Percentiles rank a stretch among this genome's conserved stretches.
Evolutionary conservation across 148 eudicot species (phyloP).

Genomic region (Silene uniflora): DNA sequence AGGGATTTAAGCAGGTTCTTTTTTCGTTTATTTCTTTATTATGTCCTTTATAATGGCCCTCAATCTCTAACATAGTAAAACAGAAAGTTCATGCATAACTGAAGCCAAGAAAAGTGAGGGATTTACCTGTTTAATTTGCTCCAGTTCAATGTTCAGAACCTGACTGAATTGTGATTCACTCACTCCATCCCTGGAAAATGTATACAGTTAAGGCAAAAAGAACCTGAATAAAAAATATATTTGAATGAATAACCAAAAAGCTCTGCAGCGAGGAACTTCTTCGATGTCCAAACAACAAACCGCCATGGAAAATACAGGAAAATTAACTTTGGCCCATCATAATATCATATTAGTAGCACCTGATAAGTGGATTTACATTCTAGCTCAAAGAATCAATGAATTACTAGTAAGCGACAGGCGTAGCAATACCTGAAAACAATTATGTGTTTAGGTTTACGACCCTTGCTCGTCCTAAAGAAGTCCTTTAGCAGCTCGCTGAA

Average conservation of each 20-base stretch:
- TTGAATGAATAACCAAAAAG: slow-evolving; percentile 1
- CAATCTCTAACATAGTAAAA: neutral
- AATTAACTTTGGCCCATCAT: neutral
- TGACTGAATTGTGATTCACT: slow-evolving; percentile 78
- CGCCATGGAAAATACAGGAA: neutral
- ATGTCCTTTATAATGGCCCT: neutral
- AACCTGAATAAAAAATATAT: neutral
- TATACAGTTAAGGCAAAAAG: slow-evolving; percentile 10
- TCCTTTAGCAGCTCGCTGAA: slow-evolving; percentile 75
- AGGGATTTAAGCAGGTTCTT: neutral
- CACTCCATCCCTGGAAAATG: slow-evolving; percentile 72
- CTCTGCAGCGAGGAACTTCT: neutral
- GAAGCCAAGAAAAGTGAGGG: slow-evolving; percentile 13
- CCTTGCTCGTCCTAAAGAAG: slow-evolving; percentile 67
- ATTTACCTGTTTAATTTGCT: slow-evolving; percentile 78
- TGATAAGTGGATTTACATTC: slow-evolving; percentile 3
- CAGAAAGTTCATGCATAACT: neutral
- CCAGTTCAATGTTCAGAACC: slow-evolving; percentile 73
- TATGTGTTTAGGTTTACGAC: slow-evolving; percentile 70
- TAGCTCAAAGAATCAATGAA: neutral
- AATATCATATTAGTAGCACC: neutral
- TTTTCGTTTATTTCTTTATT: neutral
- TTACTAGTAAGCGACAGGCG: neutral
- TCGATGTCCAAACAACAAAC: neutral
- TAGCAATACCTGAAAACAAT: slow-evolving; percentile 71